Base-by-base conservation (phyloP, 2,329 filamentous ascomycete species). In the Falciphora oryzae region DNA sequence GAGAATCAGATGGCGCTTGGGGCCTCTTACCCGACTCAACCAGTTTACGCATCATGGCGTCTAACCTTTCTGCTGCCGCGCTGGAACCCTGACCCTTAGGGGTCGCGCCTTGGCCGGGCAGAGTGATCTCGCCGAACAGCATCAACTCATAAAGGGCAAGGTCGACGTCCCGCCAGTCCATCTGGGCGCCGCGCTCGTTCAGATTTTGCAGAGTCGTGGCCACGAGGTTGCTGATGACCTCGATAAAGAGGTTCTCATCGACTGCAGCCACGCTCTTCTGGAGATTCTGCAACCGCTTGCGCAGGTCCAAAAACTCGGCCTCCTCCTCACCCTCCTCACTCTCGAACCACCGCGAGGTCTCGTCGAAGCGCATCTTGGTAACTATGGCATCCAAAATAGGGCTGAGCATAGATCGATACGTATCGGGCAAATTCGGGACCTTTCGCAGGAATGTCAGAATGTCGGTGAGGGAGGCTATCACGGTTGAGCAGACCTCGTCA, bases 291-390 rank as follows among this genome's bases (percentile, higher is more conserved):
- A 99, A 81, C 70, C 92, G 87, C 75, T 96, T 96, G 66, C 96
- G 88, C 64, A 99, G 83, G 70, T 99, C 95, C 73, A 96, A 91
- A 71, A 99, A 99, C 74, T 99, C 95, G 31, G 94, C 95, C 77
- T 99, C 95, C 71, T 98, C 95, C 2, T 93, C 96, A 75, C 96
- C 90, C 70, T 96, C 93, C 70, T 96, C 93, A 73, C 97, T 93
- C 65, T 93, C 89, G 53, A 93, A 94, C 94, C 94, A 98, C 27
- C 86, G 89, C 1, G 91, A 90, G 7, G 94, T 97, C 74, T 97
- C 94, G 71, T 99, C 95, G 73, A 96, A 98, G 73, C 94, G 89
- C 93, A 98, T 97, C 79, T 99, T 99, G 65, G 86, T 83, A 66
- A 99, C 90, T 71, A 98, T 94, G 64, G 93, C 92, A 74, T 97